phyloP scores from a whole-genome alignment of 257 asterid genomes.

The Jasminum sambac region DNA sequence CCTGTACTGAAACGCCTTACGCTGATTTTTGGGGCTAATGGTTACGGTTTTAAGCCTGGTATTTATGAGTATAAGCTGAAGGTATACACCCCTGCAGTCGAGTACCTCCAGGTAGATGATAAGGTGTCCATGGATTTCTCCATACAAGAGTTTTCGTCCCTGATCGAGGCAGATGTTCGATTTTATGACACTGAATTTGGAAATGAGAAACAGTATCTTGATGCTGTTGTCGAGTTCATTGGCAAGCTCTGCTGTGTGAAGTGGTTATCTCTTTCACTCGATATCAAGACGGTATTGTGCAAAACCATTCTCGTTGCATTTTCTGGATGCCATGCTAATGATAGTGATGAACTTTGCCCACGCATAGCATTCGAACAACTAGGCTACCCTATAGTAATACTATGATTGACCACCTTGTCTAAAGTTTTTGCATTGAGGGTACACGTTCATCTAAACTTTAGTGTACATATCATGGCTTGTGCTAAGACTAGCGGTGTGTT shows the following conservation, averaged over 20 bases:
- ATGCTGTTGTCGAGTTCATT: not conserved
- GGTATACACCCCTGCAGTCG: conserved; percentile 4
- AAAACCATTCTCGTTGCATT: not conserved
- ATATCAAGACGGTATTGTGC: not conserved
- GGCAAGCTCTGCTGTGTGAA: not conserved
- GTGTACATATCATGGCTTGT: too few species aligned
- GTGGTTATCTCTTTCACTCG: not conserved
- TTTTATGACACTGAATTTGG: not conserved
- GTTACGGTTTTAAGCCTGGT: not conserved
- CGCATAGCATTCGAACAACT: too few species aligned
- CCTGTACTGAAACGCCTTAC: not conserved
- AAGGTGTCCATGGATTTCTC: not conserved
- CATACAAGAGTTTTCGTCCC: not conserved
- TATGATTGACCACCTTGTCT: too few species aligned
- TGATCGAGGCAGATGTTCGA: not conserved
- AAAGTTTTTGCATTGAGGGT: too few species aligned
- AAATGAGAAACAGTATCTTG: not conserved
- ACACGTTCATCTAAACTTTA: too few species aligned
- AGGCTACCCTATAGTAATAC: too few species aligned
- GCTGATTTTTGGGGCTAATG: not conserved
- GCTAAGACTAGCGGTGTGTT: too few species aligned
- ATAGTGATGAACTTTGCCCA: too few species aligned
- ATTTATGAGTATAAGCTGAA: not conserved
- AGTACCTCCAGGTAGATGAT: not conserved
- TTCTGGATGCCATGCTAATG: not conserved